Percentiles rank a stretch among this genome's conserved stretches.
Evolutionary conservation across 2,329 filamentous ascomycete genomes (phyloP).

Genomic region (Paraphoma sp.): DNA sequence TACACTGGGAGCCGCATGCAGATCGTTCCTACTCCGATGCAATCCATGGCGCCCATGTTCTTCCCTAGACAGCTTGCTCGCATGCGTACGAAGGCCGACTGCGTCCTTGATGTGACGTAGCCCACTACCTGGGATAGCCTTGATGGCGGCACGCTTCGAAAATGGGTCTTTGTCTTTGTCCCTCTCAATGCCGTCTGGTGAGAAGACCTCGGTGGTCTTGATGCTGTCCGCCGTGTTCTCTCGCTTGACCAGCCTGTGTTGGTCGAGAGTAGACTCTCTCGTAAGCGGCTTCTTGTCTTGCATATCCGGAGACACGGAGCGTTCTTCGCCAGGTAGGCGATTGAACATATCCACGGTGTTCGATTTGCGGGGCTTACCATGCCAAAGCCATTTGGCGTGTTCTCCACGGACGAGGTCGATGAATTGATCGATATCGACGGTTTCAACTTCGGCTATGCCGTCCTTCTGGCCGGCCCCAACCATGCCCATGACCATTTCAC

Average conservation of each 20-base stretch:
- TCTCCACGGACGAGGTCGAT: conserved; percentile 80
- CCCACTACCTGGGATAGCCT: conserved; percentile 80
- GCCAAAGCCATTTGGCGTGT: conserved; percentile 91
- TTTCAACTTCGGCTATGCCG: conserved; percentile 91
- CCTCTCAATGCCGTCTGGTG: conserved; percentile 52
- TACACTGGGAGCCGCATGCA: conserved; percentile 12
- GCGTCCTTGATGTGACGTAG: conserved; percentile 86
- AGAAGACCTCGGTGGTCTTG: conserved; percentile 29
- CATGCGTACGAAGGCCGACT: conserved; percentile 64
- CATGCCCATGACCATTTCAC: conserved; percentile 95
- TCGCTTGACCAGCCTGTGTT: conserved; percentile 31
- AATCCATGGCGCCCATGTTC: conserved; percentile 35
- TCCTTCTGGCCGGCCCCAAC: conserved; percentile 83
- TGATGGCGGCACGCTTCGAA: conserved; percentile 71
- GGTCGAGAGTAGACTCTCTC: conserved; percentile 54
- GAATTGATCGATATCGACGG: conserved; percentile 85
- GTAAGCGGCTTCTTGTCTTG: conserved; percentile 57
- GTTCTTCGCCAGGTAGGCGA: conserved; percentile 45
- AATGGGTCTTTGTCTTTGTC: conserved; percentile 63
- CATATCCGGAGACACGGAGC: conserved; percentile 62
- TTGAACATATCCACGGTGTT: conserved; percentile 47
- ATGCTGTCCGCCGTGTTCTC: conserved; percentile 37
- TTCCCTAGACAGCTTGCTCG: conserved; percentile 48
- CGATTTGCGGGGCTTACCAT: conserved; percentile 80
- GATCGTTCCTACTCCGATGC: conserved; percentile 28